Evolutionary conservation across 768 basidiomycete species (phyloP).

Genomic region (Boletus bicolor): DNA sequence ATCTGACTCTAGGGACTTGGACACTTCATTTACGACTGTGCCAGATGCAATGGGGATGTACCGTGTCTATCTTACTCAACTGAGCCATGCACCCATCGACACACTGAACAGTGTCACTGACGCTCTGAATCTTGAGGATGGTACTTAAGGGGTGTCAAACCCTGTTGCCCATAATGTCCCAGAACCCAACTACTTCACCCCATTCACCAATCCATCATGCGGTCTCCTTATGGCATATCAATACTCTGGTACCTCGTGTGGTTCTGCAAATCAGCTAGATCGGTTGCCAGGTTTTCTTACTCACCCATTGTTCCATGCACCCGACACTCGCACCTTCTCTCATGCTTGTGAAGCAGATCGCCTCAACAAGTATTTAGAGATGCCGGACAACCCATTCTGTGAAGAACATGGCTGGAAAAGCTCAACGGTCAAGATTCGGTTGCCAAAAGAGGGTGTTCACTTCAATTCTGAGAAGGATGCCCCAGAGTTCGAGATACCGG

Average conservation of each 20-base stretch:
- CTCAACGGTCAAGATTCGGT: not conserved
- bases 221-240: conserved; percentile 32
- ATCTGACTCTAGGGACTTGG: not conserved
- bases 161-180: not conserved
- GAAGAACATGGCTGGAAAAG: conserved; percentile 2
- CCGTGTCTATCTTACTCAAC: not conserved
- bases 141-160: too few relatives aligned
- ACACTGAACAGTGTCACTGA: not conserved
- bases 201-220: not conserved
- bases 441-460: conserved; percentile 1
- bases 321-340: not conserved
- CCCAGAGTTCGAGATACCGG: not conserved
- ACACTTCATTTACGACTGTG: not conserved
- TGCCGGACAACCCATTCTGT: not conserved
- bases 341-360: not conserved
- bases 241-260: conserved; percentile 19
- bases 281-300: conserved; percentile 25
- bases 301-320: conserved; percentile 16
- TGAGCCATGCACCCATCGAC: not conserved
- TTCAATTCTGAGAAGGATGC: not conserved
- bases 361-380: not conserved
- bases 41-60: not conserved
- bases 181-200: not conserved
- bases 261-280: conserved; percentile 8
- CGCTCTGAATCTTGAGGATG: not conserved